phyloP scores from a whole-genome alignment of 805 yeast genomes.

The Nakazawaea wyomingensis region DNA sequence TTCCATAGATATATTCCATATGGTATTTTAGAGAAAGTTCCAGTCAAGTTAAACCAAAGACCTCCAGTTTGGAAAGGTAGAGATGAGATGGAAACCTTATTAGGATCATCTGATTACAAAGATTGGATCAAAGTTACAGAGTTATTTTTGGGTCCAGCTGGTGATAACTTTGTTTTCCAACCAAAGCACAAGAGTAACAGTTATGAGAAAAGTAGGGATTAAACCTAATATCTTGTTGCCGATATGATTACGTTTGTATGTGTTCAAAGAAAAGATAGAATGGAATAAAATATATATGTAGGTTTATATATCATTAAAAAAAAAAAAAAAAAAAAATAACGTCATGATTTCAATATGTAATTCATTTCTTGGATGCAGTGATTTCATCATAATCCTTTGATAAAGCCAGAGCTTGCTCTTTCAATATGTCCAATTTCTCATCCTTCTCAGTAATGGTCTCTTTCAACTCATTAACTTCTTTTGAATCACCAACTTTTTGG shows the following conservation, averaged over 20 bases:
- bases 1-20: conserved; percentile 93
- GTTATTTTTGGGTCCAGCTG: conserved; percentile 87
- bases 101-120: conserved; percentile 77
- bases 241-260: too few species aligned
- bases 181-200: conserved; percentile 97
- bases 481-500: conserved; percentile 21
- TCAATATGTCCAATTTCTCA: conserved; percentile 58
- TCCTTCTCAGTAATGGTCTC: conserved; percentile 53
- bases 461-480: conserved; percentile 43
- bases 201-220: conserved; percentile 31
- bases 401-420: conserved; percentile 67
- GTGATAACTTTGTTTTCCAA: conserved; percentile 65
- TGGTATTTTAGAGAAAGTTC: conserved; percentile 84
- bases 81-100: conserved; percentile 82
- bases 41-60: conserved; percentile 86
- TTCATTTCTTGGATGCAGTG: conserved; percentile 3
- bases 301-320: too few species aligned
- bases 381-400: conserved; percentile 52
- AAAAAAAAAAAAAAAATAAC: too few species aligned
- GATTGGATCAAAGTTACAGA: conserved; percentile 97
- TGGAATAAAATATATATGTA: too few species aligned
- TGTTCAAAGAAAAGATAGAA: too few species aligned
- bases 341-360: too few species aligned
- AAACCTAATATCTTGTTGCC: too few species aligned
- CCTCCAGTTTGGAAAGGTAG: conserved; percentile 94